Base-by-base conservation (phyloP, 805 yeast species). In the Metschnikowia santaceciliae region DNA sequence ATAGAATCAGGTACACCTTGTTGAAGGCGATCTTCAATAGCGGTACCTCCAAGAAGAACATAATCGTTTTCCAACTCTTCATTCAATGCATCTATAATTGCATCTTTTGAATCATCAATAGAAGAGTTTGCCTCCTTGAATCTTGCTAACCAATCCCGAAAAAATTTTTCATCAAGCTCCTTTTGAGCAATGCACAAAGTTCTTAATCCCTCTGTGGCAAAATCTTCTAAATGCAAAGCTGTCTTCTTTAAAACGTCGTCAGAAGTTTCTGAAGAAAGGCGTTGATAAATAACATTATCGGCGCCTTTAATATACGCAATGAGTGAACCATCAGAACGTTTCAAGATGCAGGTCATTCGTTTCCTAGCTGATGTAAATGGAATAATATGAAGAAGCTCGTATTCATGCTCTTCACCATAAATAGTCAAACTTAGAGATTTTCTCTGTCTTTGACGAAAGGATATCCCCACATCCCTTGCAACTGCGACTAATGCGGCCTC, bases 1-100 rank as follows among this genome's bases (percentile, higher is more conserved):
- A 87, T 87, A 1, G 92, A 75, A 47, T 81, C 84, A 0, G 92
- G 90, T 19, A 87, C 94, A 52, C 90, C 91, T 38, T 80, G 83
- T 64, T 87, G 94, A 45, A 87, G 74, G 58, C 86, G 73, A 62
- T 87, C 94, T 64, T 87, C 94, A 61, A 87, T 86, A 11, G 90
- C 94, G 15, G 94, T 87, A 20, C 90, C 89, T 17, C 94, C 94
- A 45, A 87, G 66, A 46, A 87, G 70, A 2, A 66, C 65, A 43
- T 87, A 74, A 23, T 74, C 79, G 2, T 66, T 63, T 64, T 87
- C 95, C 48, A 88, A 73, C 50, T 81, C 82, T 40, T 77, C 82
- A 23, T 81, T 79, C 26, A 83, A 74, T 26, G 56, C 55, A 35
- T 80, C 88, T 59, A 84, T 72, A 37, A 68, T 60, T 26, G 68